Evolutionary conservation across 176 grass and related monocot genomes (phyloP), one percentile per base, ranked within the genome.

Genomic region (Musa troglodytarum): DNA sequence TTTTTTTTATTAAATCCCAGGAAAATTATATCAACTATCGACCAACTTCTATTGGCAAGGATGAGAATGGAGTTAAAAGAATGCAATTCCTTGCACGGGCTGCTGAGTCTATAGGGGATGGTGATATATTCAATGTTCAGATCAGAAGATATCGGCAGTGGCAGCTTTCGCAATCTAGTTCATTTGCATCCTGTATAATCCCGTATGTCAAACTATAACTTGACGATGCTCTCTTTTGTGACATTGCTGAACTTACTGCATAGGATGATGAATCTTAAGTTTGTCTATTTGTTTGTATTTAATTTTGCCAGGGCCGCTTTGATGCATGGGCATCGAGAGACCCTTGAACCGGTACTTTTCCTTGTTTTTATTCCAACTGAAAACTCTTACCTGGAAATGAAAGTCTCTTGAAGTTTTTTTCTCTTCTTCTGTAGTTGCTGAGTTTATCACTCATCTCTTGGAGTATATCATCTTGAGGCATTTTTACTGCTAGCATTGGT

Each of bases 21-120:
- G 95, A 99, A 89, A 99, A 99, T 62, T 99, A 99, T 78, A 86
- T 94, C 81, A 99, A 99, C 82, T 94, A 94, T 85, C 85, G 87
- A n/a, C 95, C 95, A 74, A 69, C 56, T 77, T 85, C 86, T 58
- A 73, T 85, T 3, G 86, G 90, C 10, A 99, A 91, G 78, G 95
- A 99, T 80, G 95, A 99, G 16, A 94, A 79, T 83, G 95, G 95
- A 83, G 84, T 99, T 80, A 99, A 94, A 88, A 86, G 95, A 82
- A 85, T 99, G 95, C 87, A 89, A 54, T 78, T 79, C 69, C 86
- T 99, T 80, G 88, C 95, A 52, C 80, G 8, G 63, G 86, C 90
- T 20, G 95, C 95, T 63, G 95, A 99, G 64, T 94, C 88, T 81
- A 87, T 99, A 82, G 82, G 88, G 1, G 86, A 93, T 11, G 86